phyloP scores from a whole-genome alignment of 345 rosid species.

The Salix dunnii region DNA sequence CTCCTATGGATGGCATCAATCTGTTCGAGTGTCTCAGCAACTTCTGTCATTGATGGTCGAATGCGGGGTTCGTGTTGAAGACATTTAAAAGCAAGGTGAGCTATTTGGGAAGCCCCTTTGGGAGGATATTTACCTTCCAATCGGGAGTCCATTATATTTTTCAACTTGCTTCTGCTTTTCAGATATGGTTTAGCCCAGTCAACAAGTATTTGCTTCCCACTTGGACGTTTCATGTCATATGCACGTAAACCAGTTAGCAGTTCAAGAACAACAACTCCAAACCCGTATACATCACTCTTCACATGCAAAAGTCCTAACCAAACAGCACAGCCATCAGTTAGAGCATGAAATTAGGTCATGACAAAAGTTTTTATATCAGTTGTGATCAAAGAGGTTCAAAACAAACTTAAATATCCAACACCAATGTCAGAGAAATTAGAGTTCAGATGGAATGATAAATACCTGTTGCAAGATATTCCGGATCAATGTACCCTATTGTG shows the following conservation, averaged over 20 bases:
- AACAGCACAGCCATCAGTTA: not conserved
- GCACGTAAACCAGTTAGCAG: slow-evolving; percentile 18
- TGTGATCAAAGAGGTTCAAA: not conserved
- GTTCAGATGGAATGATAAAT: not conserved
- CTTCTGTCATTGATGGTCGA: slow-evolving; percentile 19
- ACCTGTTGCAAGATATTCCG: not conserved
- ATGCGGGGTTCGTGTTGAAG: not conserved
- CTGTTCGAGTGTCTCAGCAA: slow-evolving; percentile 7
- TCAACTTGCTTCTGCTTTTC: slow-evolving; percentile 1
- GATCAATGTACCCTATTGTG: not conserved
- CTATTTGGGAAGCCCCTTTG: not conserved
- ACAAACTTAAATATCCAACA: not conserved
- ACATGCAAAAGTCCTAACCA: slow-evolving; percentile 5
- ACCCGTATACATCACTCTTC: slow-evolving; percentile 19
- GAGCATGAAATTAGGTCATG: not conserved
- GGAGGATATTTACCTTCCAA: slow-evolving; percentile 4
- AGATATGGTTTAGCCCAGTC: slow-evolving; percentile 6
- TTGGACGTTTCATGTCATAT: slow-evolving; percentile 8
- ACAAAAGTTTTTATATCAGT: no score
- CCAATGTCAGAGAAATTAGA: not conserved
- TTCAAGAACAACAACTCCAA: slow-evolving; percentile 18
- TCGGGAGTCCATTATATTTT: slow-evolving; percentile 8
- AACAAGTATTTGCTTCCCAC: not conserved
- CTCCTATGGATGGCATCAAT: not conserved
- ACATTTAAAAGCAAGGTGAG: slow-evolving; percentile 11